Evolutionary conservation across 2,329 filamentous ascomycete species (phyloP).

Genomic region (Alternaria sp.): DNA sequence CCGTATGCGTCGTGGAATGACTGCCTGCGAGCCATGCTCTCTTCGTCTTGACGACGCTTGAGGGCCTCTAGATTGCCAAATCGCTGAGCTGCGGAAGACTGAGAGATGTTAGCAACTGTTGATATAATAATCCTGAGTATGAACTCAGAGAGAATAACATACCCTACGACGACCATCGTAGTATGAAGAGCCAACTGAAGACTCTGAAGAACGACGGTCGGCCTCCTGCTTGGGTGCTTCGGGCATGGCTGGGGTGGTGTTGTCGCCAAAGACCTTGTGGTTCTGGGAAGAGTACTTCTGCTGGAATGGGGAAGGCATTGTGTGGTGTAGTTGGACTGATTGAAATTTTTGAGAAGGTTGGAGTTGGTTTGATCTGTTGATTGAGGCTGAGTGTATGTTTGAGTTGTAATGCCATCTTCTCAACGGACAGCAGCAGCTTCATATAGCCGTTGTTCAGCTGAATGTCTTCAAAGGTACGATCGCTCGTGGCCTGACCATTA

Average conservation of each 20-base stretch:
- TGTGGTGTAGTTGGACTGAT: background rate
- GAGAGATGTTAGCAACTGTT: slow-evolving; percentile 4
- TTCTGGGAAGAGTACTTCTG: slow-evolving; percentile 47
- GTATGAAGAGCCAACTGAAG: slow-evolving; percentile 31
- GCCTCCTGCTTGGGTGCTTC: slow-evolving; percentile 40
- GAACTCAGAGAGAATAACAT: no score
- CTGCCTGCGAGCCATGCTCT: slow-evolving; percentile 33
- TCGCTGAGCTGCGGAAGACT: slow-evolving; percentile 41
- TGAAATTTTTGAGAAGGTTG: background rate
- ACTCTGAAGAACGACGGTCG: slow-evolving; percentile 41
- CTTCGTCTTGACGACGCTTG: slow-evolving; percentile 41
- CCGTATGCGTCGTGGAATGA: slow-evolving; percentile 44
- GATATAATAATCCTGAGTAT: no score
- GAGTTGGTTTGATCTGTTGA: no score
- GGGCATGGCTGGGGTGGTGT: slow-evolving; percentile 38
- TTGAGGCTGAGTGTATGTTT: background rate
- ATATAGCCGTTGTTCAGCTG: slow-evolving; percentile 28
- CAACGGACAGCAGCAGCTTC: slow-evolving; percentile 4
- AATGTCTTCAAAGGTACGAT: slow-evolving; percentile 21
- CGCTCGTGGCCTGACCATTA: slow-evolving; percentile 39
- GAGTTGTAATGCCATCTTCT: background rate
- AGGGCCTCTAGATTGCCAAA: slow-evolving; percentile 42
- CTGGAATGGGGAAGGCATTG: slow-evolving; percentile 48
- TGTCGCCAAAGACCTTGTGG: slow-evolving; percentile 40
- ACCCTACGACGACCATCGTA: slow-evolving; percentile 41